Evolutionary conservation across 805 yeast species (phyloP).

Genomic region (Candida chilensis): DNA sequence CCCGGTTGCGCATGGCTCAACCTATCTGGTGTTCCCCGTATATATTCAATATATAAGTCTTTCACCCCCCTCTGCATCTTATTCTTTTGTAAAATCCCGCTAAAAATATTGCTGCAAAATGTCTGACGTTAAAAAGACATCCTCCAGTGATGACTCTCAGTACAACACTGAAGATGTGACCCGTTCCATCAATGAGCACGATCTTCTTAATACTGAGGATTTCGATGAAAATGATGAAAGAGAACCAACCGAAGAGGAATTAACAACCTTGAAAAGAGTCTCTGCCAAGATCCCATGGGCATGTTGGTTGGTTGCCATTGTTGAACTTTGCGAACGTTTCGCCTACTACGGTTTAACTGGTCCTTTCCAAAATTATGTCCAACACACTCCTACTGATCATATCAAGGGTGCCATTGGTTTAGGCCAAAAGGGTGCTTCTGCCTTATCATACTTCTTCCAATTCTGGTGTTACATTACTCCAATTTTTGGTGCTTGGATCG

Average conservation of each 20-base stretch:
- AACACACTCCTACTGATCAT: slow-evolving; percentile 29
- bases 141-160: too few relatives aligned
- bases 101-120: too few relatives aligned
- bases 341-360: slow-evolving; percentile 73
- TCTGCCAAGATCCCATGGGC: slow-evolving; percentile 41
- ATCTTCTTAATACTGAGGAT: background rate
- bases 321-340: slow-evolving; percentile 76
- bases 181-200: too few relatives aligned
- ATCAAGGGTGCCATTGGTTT: slow-evolving; percentile 50
- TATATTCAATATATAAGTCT: too few relatives aligned
- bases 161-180: too few relatives aligned
- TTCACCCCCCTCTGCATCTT: too few relatives aligned
- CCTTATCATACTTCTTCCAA: slow-evolving; percentile 65
- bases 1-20: too few relatives aligned
- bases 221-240: slow-evolving; percentile 17
- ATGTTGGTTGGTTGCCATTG: slow-evolving; percentile 59
- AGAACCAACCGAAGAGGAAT: slow-evolving; percentile 45
- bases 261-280: slow-evolving; percentile 41
- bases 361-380: slow-evolving; percentile 76
- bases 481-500: slow-evolving; percentile 62
- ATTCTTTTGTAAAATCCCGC: too few relatives aligned
- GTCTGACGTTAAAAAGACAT: too few relatives aligned
- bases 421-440: slow-evolving; percentile 58
- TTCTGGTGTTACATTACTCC: slow-evolving; percentile 83
- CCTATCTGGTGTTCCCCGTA: too few relatives aligned